Evolutionary conservation across 2,329 filamentous ascomycete species (phyloP).

Genomic region (Diatrype stigma): DNA sequence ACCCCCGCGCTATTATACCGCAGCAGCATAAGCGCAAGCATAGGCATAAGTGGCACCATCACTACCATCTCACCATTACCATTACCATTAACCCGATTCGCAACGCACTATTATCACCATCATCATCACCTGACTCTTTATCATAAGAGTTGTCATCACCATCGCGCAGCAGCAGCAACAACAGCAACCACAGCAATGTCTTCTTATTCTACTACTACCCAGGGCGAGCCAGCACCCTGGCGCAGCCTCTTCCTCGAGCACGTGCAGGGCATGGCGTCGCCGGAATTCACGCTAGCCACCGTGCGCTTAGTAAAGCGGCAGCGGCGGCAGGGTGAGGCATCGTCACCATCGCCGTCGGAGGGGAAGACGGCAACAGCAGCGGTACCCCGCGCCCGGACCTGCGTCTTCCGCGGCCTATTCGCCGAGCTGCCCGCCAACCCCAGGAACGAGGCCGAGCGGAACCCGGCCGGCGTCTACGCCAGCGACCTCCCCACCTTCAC

Average conservation of each 20-base stretch:
- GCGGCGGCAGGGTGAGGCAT: too few relatives aligned
- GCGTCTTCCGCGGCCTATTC: constrained; percentile 84
- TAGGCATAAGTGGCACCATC: too few relatives aligned
- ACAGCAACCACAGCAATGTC: neutral
- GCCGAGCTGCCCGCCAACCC: constrained; percentile 66
- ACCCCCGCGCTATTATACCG: neutral
- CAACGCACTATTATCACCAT: too few relatives aligned
- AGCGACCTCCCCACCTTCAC: constrained; percentile 80
- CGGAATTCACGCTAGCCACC: constrained; percentile 49
- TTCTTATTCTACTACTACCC: constrained; percentile 1
- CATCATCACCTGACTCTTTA: neutral
- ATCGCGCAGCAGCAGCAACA: constrained; percentile 14
- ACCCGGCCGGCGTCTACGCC: constrained; percentile 62
- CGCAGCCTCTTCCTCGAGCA: constrained; percentile 49
- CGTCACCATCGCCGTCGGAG: constrained; percentile 6
- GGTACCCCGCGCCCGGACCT: constrained; percentile 67
- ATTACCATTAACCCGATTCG: too few relatives aligned
- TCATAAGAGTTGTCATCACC: constrained; percentile 5
- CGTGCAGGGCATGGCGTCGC: constrained; percentile 40
- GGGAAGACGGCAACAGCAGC: constrained; percentile 29
- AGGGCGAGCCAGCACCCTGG: constrained; percentile 42
- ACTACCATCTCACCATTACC: too few relatives aligned
- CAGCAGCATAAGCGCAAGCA: too few relatives aligned
- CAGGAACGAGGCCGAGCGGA: constrained; percentile 67
- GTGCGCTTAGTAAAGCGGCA: constrained; percentile 42